Evolutionary conservation across 805 yeast genomes (phyloP), one percentile per base, ranked within the genome.

Genomic region (Ogataea polymorpha): DNA sequence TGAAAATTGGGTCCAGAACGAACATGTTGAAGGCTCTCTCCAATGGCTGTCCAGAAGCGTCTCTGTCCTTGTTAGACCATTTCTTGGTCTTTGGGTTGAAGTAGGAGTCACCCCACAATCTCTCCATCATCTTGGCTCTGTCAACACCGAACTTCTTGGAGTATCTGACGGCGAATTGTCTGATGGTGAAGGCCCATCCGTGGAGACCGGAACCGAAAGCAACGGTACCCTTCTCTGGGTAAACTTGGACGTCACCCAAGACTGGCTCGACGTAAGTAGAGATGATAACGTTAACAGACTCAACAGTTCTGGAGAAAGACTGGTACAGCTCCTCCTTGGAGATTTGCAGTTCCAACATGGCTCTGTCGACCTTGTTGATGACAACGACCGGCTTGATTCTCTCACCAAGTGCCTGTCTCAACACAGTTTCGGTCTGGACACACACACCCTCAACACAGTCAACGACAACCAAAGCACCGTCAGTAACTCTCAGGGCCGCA

Each of bases 21-120:
- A 91, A 93, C 95, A 87, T 88, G 90, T 86, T 88, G 95, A 91
- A 91, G 67, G 98, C 97, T 83, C 99, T 89, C 78, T 91, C 98
- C 68, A 91, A 82, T 46, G 80, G 72, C 77, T 88, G 85, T 65
- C 99, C 99, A 63, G 83, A 86, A 63, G 97, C 95, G 66, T 89
- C 97, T 70, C 82, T 87, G 63, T 81, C 95, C 75, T 85, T 86
- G 89, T 81, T 87, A 63, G 97, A 77, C 98, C 98, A 91, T 78
- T 91, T 91, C 86, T 90, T 91, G 75, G 98, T 91, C 86, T 90
- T 91, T 75, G 98, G 97, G 89, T 93, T 93, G 84, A 91, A 93
- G 93, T 77, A 91, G 74, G 95, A 85, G 79, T 91, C 98, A 75
- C 99, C 99, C 99, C 99, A 91, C 73, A 91, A 82, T 80, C 97